Conservation (phyloP, 345 rosid genomes). For the Populus davidiana region DNA sequence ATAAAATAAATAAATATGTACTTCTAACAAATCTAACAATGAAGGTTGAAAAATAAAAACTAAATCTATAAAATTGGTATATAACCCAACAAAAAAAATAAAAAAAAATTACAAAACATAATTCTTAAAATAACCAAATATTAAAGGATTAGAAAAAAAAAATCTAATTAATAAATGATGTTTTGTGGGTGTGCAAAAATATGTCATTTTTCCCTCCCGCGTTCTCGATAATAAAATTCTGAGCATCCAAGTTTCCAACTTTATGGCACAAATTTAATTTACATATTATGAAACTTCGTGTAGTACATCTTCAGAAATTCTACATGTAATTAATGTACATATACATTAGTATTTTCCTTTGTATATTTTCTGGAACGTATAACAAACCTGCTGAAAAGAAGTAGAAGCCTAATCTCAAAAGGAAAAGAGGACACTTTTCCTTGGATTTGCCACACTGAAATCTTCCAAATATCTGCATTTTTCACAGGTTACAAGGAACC, state of each 20-base stretch:
- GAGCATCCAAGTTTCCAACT: background rate
- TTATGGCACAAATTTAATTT: background rate
- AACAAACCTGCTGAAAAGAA: background rate
- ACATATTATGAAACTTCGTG: background rate
- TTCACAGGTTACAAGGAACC: background rate
- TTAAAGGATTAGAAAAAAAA: no score
- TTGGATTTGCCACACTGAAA: slow-evolving; percentile 21
- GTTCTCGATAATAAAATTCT: background rate
- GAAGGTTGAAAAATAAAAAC: no score
- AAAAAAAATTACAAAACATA: no score
- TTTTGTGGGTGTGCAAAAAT: background rate
- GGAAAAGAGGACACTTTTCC: slow-evolving; percentile 8
- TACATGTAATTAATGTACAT: background rate
- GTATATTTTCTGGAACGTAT: background rate
- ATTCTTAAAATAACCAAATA: no score
- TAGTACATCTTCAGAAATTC: background rate
- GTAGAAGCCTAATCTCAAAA: background rate
- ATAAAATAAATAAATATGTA: no score
- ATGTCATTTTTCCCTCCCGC: background rate
- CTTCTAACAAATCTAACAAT: no score
- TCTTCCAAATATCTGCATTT: background rate
- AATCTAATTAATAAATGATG: no score
- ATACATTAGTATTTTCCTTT: background rate
- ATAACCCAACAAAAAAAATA: no score
- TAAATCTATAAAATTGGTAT: no score